Evolutionary conservation across 2,329 filamentous ascomycete species (phyloP).

Genomic region (Ascocoryne sarcoides): DNA sequence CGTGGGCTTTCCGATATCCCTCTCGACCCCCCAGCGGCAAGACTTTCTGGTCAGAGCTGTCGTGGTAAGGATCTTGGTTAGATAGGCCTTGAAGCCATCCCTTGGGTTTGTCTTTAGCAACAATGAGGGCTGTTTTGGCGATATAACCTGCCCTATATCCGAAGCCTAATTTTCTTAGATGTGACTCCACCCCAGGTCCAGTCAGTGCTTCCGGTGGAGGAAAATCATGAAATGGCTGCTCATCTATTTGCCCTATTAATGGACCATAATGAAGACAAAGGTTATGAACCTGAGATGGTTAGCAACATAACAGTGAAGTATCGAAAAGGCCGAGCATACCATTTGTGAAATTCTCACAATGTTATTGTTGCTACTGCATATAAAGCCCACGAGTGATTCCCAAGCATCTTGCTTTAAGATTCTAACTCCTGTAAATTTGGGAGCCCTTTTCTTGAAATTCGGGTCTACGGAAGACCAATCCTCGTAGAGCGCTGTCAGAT

Average conservation of each 20-base stretch:
- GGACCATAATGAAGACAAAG: conserved; percentile 80
- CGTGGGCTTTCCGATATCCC: conserved; percentile 71
- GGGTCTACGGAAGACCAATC: conserved; percentile 80
- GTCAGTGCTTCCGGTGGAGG: conserved; percentile 68
- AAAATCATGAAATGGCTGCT: conserved; percentile 77
- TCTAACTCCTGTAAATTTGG: conserved; percentile 80
- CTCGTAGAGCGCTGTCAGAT: conserved; percentile 67
- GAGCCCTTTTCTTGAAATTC: conserved; percentile 83
- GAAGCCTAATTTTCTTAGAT: conserved; percentile 77
- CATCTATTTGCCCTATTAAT: conserved; percentile 60
- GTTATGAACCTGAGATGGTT: conserved; percentile 57
- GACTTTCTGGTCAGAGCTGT: conserved; percentile 42
- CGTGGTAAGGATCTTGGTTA: conserved; percentile 75
- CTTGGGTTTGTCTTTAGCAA: conserved; percentile 56
- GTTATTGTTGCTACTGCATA: conserved; percentile 99
- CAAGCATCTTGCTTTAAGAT: conserved; percentile 93
- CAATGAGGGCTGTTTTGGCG: conserved; percentile 69
- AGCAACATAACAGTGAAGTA: not conserved
- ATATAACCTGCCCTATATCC: conserved; percentile 94
- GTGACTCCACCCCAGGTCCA: conserved; percentile 64
- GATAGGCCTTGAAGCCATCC: conserved; percentile 71
- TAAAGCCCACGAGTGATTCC: conserved; percentile 90
- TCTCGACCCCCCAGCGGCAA: conserved; percentile 38
- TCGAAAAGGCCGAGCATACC: conserved; percentile 40
- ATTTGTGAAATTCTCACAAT: conserved; percentile 92